These are phyloP conservation scores for Wickerhamomyces kurtzmanii DNA, from an alignment of 805 yeast genomes.

Conservation along the genomic window DNA sequence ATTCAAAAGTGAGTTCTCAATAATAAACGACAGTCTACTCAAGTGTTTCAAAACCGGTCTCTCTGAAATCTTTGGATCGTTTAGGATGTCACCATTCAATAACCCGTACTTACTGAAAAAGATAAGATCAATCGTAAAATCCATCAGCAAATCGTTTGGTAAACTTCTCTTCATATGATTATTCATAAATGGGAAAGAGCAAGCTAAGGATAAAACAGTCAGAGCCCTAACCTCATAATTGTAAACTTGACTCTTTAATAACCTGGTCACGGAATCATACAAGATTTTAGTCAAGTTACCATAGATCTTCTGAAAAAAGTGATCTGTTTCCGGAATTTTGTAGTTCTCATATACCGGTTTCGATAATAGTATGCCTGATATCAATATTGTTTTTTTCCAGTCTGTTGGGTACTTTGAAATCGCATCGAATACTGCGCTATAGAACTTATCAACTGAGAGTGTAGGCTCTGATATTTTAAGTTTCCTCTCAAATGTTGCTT, in stretches of 20 bases:
- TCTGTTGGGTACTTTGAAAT: conserved; percentile 22
- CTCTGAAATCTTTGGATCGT: no score
- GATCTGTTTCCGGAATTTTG: conserved; percentile 19
- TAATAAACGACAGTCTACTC: conserved; percentile 35
- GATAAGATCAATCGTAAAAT: conserved; percentile 9
- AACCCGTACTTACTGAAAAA: conserved; percentile 14
- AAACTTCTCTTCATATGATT: conserved; percentile 8
- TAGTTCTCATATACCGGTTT: conserved; percentile 21
- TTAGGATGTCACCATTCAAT: no score
- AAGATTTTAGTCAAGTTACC: conserved; percentile 18
- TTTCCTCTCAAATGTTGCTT: conserved; percentile 33
- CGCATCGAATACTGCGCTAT: conserved; percentile 22
- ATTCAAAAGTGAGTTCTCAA: conserved; percentile 25
- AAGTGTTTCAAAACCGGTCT: conserved; percentile 42
- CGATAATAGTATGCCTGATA: conserved; percentile 30
- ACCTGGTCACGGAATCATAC: conserved; percentile 13
- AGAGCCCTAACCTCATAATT: conserved; percentile 14
- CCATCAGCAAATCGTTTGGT: conserved; percentile 11
- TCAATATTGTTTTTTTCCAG: conserved; percentile 35
- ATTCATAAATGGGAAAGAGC: conserved; percentile 11
- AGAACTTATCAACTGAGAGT: conserved; percentile 27
- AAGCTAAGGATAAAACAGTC: conserved; percentile 7
- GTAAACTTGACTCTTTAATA: conserved; percentile 6
- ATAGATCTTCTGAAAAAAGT: conserved; percentile 29
- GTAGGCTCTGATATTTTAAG: conserved; percentile 34